phyloP scores from a whole-genome alignment of 2,329 filamentous ascomycete species.

The Epichloe gansuensis region DNA sequence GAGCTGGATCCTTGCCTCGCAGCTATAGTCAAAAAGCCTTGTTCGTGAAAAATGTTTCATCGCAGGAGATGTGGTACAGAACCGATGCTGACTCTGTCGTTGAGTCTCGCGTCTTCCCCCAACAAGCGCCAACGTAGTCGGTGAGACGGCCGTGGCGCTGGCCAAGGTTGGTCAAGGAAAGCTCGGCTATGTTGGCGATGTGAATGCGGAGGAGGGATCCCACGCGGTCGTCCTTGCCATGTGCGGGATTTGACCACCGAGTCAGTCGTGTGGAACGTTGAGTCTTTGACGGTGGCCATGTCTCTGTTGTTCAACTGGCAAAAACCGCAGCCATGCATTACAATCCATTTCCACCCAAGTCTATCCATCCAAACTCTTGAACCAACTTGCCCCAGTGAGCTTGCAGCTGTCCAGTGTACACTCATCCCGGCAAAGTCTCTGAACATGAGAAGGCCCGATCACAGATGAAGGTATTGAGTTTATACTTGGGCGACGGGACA shows the following conservation, averaged over 20 bases:
- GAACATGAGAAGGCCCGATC: no score
- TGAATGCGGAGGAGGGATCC: constrained; percentile 15
- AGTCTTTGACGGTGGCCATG: no score
- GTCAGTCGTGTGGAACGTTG: no score
- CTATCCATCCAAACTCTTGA: no score
- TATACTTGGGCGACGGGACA: no score
- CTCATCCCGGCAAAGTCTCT: no score
- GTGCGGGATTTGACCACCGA: constrained; percentile 4
- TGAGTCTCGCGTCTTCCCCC: not conserved
- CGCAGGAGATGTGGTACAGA: constrained; percentile 14
- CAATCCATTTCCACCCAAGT: no score
- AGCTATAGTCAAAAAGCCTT: constrained; percentile 17
- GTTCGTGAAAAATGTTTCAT: constrained; percentile 13
- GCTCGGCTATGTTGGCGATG: constrained; percentile 20
- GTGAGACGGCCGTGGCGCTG: constrained; percentile 14
- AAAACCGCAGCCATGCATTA: no score
- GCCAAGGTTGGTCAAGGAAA: constrained; percentile 16
- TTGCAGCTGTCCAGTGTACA: no score
- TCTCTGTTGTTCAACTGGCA: no score
- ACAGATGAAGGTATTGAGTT: no score
- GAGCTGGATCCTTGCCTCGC: constrained; percentile 8
- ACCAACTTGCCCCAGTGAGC: no score
- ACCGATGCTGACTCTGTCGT: constrained; percentile 3
- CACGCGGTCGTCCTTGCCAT: constrained; percentile 16
- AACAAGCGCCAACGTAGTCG: not conserved